A percentile compares a stretch with the other conserved stretches of the same genome.
Evolutionary conservation across 805 yeast genomes (phyloP).

Genomic region (Pichia heedii): DNA sequence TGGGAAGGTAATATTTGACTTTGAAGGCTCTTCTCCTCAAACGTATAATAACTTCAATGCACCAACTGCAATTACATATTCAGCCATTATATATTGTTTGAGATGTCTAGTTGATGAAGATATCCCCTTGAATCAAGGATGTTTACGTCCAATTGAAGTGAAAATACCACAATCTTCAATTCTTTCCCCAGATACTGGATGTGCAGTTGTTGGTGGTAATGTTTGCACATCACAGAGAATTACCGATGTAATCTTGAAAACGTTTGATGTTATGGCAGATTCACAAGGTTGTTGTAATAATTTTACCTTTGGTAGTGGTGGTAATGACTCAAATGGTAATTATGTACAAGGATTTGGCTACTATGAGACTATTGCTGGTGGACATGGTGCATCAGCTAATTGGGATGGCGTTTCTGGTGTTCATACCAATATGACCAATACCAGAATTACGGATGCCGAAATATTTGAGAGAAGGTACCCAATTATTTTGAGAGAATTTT

Average conservation of each 20-base stretch:
- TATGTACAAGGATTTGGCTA: constrained; percentile 70
- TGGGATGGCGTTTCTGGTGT: constrained; percentile 89
- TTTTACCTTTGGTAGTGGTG: constrained; percentile 82
- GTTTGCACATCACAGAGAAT: constrained; percentile 92
- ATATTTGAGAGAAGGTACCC: constrained; percentile 85
- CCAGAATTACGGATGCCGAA: constrained; percentile 87
- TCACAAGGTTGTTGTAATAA: constrained; percentile 96
- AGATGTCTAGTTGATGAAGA: constrained; percentile 78
- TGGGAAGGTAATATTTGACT: constrained; percentile 67
- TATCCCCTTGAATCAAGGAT: constrained; percentile 92
- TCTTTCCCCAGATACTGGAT: constrained; percentile 69
- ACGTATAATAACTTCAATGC: constrained; percentile 87
- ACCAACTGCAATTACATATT: constrained; percentile 80
- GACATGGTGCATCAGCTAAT: constrained; percentile 79
- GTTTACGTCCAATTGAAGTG: constrained; percentile 69
- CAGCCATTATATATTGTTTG: constrained; percentile 82
- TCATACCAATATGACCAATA: constrained; percentile 90
- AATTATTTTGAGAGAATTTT: constrained; percentile 62
- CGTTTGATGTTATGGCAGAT: constrained; percentile 85
- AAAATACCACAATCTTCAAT: constrained; percentile 53
- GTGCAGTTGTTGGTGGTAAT: constrained; percentile 93
- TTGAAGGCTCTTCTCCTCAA: constrained; percentile 80
- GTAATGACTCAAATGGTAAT: constrained; percentile 41
- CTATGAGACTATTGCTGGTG: constrained; percentile 93
- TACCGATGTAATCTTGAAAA: constrained; percentile 79